Evolutionary conservation across 1,284 basidiomycete genomes (phyloP), one percentile per base, ranked within the genome.

Genomic region (Irpex lacteus): DNA sequence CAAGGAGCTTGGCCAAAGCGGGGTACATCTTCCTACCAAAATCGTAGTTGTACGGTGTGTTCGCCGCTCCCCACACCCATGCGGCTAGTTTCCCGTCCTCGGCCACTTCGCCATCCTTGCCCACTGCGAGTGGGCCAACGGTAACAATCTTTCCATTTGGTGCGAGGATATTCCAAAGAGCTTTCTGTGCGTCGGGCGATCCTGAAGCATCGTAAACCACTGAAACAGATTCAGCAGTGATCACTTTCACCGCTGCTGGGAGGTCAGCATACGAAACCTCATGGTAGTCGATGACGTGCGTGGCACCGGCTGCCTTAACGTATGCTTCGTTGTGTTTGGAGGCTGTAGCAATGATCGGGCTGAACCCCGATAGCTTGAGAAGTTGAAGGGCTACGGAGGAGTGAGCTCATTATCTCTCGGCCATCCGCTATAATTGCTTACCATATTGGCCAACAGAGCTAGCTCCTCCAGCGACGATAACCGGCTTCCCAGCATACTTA

Each of bases 301-400:
- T 83, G 1, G 84, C 87, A 2, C 87, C 86, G 26, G 84, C 72
- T 0, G 75, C 73, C 68, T 81, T 81, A 63, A 87, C 77, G 49
- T 70, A 71, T 0, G 71, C 72, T 32, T 71, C 69, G 65, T 85
- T 78, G 61, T 75, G 75, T 5, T 70, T 66, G 9, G 82, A 85
- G 3, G 85, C 77, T 0, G 82, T 85, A 4, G 82, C 74, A 57
- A 86, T 80, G 65, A 86, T 82, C 1, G 78, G 80, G 1, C 76
- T 78, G 75, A 85, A 84, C 1, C 84, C 85, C 0, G 81, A 80
- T 32, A 32, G 11, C 63, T 70, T 71, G 38, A 70, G 68, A 32
- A 75, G 65, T 64, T 76, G 74, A 26, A 75, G 65, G 4, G 70
- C 72, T 67, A 59, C 9, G 19, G 11, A 19, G 18, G 19, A 19